phyloP scores from a whole-genome alignment of 1,139 yeast genomes.

The Pichia sp. region DNA sequence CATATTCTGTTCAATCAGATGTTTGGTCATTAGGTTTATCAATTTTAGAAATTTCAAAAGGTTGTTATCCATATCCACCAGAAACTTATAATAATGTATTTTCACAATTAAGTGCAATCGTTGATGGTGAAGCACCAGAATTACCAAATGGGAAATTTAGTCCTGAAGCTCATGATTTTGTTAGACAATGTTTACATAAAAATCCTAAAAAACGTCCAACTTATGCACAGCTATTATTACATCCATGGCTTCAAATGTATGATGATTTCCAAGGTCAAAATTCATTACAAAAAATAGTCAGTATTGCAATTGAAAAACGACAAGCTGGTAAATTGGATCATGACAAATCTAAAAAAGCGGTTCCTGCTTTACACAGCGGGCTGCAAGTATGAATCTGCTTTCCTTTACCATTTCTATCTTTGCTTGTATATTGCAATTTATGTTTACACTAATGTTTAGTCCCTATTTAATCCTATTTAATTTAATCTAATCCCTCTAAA shows the following conservation, averaged over 20 bases:
- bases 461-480: no score
- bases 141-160: conserved; percentile 56
- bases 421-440: no score
- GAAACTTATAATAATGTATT: conserved; percentile 87
- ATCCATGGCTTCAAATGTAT: conserved; percentile 67
- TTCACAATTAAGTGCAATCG: conserved; percentile 90
- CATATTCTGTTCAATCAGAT: conserved; percentile 92
- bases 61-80: conserved; percentile 91
- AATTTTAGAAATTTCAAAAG: conserved; percentile 82
- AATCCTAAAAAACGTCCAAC: conserved; percentile 79
- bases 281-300: conserved; percentile 31
- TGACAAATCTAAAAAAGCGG: neutral
- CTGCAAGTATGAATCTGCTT: conserved; percentile 1
- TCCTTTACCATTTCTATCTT: no score
- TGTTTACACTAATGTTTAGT: no score
- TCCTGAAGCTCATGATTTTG: conserved; percentile 76
- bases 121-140: conserved; percentile 90
- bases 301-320: conserved; percentile 7
- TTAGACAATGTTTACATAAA: conserved; percentile 71
- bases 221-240: conserved; percentile 64
- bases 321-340: conserved; percentile 4
- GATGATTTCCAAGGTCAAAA: conserved; percentile 36
- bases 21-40: conserved; percentile 94
- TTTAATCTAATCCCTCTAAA: no score
- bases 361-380: conserved; percentile 14